Percentiles rank a stretch among this genome's conserved stretches.
Evolutionary conservation across 2,329 filamentous ascomycete genomes (phyloP).

Genomic region (Fusarium tricinctum): DNA sequence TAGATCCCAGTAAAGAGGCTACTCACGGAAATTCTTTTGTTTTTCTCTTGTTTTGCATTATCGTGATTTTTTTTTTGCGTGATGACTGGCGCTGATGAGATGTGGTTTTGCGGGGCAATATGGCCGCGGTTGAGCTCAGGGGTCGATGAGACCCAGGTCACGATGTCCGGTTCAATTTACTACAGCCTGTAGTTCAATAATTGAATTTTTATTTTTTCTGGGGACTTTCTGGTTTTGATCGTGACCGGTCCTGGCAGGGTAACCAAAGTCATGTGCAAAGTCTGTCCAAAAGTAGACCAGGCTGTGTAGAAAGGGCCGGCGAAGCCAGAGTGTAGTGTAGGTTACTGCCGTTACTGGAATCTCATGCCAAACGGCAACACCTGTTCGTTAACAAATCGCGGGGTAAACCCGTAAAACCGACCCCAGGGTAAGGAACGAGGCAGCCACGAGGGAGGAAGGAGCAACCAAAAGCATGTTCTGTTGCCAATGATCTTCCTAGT

Average conservation of each 20-base stretch:
- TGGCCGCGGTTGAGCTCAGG: slow-evolving; percentile 14
- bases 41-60: slow-evolving; percentile 32
- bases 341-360: too few relatives aligned
- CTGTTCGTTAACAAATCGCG: slow-evolving; percentile 41
- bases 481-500: too few relatives aligned
- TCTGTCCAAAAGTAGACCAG: slow-evolving; percentile 10
- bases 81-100: slow-evolving; percentile 8
- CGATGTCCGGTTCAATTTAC: slow-evolving; percentile 4
- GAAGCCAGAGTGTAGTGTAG: slow-evolving; percentile 3
- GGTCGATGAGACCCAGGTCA: slow-evolving; percentile 20
- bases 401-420: slow-evolving; percentile 29
- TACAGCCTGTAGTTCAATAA: background rate
- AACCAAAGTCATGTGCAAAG: slow-evolving; percentile 43
- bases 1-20: slow-evolving; percentile 40
- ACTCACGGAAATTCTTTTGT: slow-evolving; percentile 33
- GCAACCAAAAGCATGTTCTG: background rate
- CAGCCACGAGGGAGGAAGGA: slow-evolving; percentile 26
- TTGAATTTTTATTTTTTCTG: background rate
- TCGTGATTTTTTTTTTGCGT: slow-evolving; percentile 42
- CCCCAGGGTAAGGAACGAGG: slow-evolving; percentile 26
- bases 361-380: too few relatives aligned
- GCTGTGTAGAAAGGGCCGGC: slow-evolving; percentile 3
- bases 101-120: slow-evolving; percentile 8
- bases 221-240: slow-evolving; percentile 35
- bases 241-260: slow-evolving; percentile 43